Conservation (phyloP, 257 asterid species). For the Solanum etuberosum region DNA sequence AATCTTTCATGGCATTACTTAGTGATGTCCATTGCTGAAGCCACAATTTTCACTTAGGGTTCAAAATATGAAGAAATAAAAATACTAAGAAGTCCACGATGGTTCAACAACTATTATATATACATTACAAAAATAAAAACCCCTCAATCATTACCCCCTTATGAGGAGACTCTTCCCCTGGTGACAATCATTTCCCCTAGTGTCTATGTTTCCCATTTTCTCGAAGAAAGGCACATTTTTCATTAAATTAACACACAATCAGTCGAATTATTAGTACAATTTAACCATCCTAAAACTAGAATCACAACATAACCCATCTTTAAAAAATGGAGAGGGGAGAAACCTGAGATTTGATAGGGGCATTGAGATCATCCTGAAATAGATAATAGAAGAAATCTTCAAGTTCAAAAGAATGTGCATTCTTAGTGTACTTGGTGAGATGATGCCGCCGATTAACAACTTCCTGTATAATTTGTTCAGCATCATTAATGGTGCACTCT, state of each 20-base stretch:
- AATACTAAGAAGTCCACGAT: neutral
- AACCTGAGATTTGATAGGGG: conserved; percentile 64
- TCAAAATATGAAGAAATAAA: neutral
- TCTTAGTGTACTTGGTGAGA: conserved; percentile 10
- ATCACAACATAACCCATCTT: neutral
- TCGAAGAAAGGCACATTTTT: neutral
- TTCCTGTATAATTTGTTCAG: conserved; percentile 38
- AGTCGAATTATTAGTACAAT: neutral
- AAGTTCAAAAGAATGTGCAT: conserved; percentile 29
- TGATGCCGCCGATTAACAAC: conserved; percentile 45
- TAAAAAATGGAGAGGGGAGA: neutral
- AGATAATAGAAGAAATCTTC: conserved; percentile 78
- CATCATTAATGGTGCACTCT: conserved; percentile 38
- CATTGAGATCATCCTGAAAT: conserved; percentile 81
- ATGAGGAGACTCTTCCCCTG: neutral
- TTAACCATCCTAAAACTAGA: neutral
- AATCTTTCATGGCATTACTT: neutral
- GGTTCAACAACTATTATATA: neutral
- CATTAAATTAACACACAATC: neutral
- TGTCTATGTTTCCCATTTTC: neutral
- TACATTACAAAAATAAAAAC: neutral
- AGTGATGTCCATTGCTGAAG: neutral
- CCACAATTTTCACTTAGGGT: neutral
- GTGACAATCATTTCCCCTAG: neutral
- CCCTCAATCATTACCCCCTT: neutral